Evolutionary conservation across 2,329 filamentous ascomycete genomes (phyloP).

Genomic region (Phoma herbarum): DNA sequence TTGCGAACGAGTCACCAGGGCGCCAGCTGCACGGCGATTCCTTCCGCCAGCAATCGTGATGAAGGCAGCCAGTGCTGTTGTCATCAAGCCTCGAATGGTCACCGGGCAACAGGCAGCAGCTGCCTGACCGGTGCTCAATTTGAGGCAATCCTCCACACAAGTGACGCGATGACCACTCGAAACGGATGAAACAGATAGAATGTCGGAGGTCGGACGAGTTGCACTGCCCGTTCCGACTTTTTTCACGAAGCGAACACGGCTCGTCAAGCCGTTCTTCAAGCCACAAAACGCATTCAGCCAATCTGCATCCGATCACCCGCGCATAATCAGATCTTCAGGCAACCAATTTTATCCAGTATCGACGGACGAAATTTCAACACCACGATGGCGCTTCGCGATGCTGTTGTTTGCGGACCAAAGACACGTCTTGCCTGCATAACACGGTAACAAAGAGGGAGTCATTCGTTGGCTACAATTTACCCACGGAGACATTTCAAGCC

Average conservation of each 20-base stretch:
- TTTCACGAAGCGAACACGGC: slow-evolving; percentile 16
- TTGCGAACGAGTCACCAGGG: slow-evolving; percentile 3
- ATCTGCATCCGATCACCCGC: slow-evolving; percentile 12
- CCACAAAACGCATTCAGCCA: slow-evolving; percentile 12
- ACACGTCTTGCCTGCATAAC: not conserved
- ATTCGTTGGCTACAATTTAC: not conserved
- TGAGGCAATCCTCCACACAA: not conserved
- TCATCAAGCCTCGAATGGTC: slow-evolving; percentile 5
- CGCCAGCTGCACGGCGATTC: not conserved
- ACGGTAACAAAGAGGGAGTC: not conserved
- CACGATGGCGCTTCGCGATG: not conserved
- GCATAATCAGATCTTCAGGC: slow-evolving; percentile 17
- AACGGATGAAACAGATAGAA: slow-evolving; percentile 4
- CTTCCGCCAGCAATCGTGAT: not conserved
- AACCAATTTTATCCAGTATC: slow-evolving; percentile 10
- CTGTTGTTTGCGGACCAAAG: slow-evolving; percentile 3
- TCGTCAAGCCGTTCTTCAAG: slow-evolving; percentile 8
- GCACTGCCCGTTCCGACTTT: slow-evolving; percentile 9
- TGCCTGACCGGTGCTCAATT: not conserved
- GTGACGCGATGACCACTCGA: slow-evolving; percentile 12
- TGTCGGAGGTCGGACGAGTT: slow-evolving; percentile 16
- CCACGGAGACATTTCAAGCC: slow-evolving; percentile 12
- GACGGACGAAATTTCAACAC: slow-evolving; percentile 20
- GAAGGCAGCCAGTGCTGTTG: not conserved
- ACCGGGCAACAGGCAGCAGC: slow-evolving; percentile 12